A percentile compares a stretch with the other conserved stretches of the same genome.
phyloP scores from a whole-genome alignment of 1,284 basidiomycete genomes.

The Puccinia polysora region DNA sequence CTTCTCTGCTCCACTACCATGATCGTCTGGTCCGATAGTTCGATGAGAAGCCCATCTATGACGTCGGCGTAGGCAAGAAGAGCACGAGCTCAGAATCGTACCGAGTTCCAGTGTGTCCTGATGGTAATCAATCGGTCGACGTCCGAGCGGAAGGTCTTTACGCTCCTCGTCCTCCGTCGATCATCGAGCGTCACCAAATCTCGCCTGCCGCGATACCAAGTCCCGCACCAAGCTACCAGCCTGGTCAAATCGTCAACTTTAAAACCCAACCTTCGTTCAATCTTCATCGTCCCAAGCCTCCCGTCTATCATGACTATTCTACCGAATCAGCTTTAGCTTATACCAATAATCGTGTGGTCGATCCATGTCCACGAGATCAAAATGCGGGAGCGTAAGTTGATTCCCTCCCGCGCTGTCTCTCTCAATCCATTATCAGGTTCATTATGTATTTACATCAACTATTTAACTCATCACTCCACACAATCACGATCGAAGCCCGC shows the following conservation, averaged over 20 bases:
- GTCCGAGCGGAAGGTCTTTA: neutral
- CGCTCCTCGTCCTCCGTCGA: conserved; percentile 18
- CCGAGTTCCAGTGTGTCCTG: neutral
- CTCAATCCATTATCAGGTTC: neutral
- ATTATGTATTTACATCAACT: neutral
- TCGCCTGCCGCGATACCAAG: neutral
- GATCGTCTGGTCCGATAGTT: neutral
- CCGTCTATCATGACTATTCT: neutral
- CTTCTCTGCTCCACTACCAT: too few species aligned
- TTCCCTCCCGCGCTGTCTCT: neutral
- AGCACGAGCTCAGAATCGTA: neutral
- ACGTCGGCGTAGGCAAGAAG: neutral
- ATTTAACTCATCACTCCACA: too few species aligned
- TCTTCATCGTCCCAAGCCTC: neutral
- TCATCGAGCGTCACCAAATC: conserved; percentile 18
- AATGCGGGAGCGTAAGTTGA: neutral
- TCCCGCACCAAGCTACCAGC: conserved; percentile 22
- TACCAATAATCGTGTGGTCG: neutral
- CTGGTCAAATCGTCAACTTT: conserved; percentile 20
- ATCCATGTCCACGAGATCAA: neutral
- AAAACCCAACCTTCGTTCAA: conserved; percentile 3
- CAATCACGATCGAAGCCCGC: too few species aligned
- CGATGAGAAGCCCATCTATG: neutral
- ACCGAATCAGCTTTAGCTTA: neutral
- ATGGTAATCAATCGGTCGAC: neutral